Base-by-base conservation (phyloP, 768 basidiomycete genomes). In the Mycena rosella region DNA sequence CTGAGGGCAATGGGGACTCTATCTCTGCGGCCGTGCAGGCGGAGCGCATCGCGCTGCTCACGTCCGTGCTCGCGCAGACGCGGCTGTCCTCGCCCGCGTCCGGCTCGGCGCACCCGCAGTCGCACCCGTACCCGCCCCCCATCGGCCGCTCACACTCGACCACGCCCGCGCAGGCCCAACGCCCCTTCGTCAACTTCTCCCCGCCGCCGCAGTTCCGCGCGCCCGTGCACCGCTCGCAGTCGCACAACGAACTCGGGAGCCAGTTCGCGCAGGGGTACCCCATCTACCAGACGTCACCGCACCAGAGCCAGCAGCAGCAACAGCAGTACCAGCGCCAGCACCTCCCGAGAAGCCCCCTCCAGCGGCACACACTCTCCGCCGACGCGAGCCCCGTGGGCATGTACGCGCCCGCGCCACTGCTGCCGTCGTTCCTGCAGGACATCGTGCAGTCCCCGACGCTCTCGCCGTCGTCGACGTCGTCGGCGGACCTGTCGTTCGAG, bases 1-100 rank as follows among this genome's bases (percentile, higher is more conserved):
- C 94, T 15, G 94, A 95, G 75, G 94, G 94, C 2, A 95, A 95
- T 72, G 92, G 93, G 4, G 94, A 95, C 77, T 94, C 92, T 5
- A 93, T 95, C 73, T 94, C 93, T 49, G 86, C 90, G 40, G 91
- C 92, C 26, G 93, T 95, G 47, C 94, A 95, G 78, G 89, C 92
- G 18, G 94, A 95, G 75, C 89, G 94, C 60, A 94, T 95, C 70
- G 89, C 91, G 27, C 83, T 95, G 22, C 85, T 95, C 55, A 91
- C 92, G 2, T 88, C 90, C 56, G 90, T 94, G 47, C 87, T 95
- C 57, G 79, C 88, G 2, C 88, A 89, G 73, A 86, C 86, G 20
- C 85, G 62, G 34, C 44, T 66, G 76, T 27, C 74, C 78, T 59
- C 72, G 74, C 58, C 70, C 48, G 53, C 22, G n/a, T n/a, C 40